A percentile compares a stretch with the other conserved stretches of the same genome.
phyloP scores from a whole-genome alignment of 176 grass and related monocot species.

The Secale cereale region DNA sequence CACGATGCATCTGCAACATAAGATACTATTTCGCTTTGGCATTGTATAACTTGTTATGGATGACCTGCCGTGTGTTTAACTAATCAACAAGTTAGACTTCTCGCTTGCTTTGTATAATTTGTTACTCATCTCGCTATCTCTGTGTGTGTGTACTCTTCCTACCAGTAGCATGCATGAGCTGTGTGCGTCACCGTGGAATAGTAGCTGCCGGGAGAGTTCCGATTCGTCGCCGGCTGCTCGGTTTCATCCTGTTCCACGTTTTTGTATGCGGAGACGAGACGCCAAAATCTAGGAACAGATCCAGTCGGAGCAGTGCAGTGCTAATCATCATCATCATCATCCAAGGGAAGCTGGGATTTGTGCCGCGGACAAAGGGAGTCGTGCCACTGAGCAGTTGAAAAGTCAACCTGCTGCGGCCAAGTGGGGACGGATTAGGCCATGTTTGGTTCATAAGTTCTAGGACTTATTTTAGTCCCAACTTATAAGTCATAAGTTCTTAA shows the following conservation, averaged over 20 bases:
- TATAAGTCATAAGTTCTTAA: too few species aligned
- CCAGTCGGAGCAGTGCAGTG: too few species aligned
- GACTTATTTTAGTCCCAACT: too few species aligned
- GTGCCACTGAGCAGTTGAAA: neutral
- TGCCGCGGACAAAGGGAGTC: neutral
- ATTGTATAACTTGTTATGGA: too few species aligned
- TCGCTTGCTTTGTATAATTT: neutral
- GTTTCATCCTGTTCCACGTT: neutral
- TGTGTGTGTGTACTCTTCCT: too few species aligned
- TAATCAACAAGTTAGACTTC: constrained; percentile 21
- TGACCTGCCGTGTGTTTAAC: constrained; percentile 12
- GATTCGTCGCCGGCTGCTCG: neutral
- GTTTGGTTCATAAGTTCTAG: too few species aligned
- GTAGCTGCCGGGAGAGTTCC: neutral
- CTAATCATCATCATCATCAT: constrained; percentile 9
- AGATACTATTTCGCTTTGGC: too few species aligned
- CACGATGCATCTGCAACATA: neutral
- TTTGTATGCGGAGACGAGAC: neutral
- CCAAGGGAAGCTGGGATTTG: neutral
- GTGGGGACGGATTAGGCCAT: neutral
- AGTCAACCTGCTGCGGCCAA: neutral
- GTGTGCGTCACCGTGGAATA: neutral
- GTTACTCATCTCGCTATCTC: too few species aligned
- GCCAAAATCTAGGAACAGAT: constrained; percentile 2
- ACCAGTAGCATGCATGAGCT: neutral